Conservation (phyloP, 768 basidiomycete species). For the Serendipita sp. region DNA sequence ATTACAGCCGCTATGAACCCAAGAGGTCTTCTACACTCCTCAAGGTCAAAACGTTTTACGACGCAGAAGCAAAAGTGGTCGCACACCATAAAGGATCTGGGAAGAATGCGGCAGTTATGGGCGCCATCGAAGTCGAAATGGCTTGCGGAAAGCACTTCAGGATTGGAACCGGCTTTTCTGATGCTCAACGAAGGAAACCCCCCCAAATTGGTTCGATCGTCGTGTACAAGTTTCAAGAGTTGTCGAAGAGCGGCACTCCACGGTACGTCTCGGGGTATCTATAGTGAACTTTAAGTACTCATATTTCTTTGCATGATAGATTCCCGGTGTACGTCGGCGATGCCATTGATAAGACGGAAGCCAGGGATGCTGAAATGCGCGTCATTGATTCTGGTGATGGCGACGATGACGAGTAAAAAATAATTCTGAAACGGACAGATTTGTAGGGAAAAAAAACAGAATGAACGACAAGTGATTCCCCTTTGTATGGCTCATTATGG, state of each 20-base stretch:
- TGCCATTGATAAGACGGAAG: slow-evolving; percentile 34
- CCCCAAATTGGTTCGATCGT: slow-evolving; percentile 41
- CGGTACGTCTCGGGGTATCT: slow-evolving; percentile 18
- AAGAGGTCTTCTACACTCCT: slow-evolving; percentile 31
- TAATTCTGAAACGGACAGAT: background rate
- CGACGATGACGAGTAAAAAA: background rate
- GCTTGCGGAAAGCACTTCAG: slow-evolving; percentile 44
- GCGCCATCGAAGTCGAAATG: slow-evolving; percentile 30
- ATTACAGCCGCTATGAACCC: slow-evolving; percentile 32
- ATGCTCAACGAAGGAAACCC: slow-evolving; percentile 38
- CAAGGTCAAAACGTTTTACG: slow-evolving; percentile 49
- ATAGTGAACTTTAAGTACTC: background rate
- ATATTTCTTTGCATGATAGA: slow-evolving; percentile 10
- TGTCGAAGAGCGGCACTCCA: slow-evolving; percentile 41
- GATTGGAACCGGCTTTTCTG: slow-evolving; percentile 38
- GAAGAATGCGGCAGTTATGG: slow-evolving; percentile 6
- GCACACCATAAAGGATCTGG: slow-evolving; percentile 5
- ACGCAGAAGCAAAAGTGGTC: slow-evolving; percentile 42
- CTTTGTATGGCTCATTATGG: background rate
- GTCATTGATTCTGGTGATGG: background rate
- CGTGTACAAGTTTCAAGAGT: slow-evolving; percentile 42
- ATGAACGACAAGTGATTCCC: background rate
- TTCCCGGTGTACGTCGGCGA: slow-evolving; percentile 41
- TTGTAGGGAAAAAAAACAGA: background rate
- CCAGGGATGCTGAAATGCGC: slow-evolving; percentile 40